phyloP scores from a whole-genome alignment of 2,329 filamentous ascomycete genomes.

The Alternaria dauci region DNA sequence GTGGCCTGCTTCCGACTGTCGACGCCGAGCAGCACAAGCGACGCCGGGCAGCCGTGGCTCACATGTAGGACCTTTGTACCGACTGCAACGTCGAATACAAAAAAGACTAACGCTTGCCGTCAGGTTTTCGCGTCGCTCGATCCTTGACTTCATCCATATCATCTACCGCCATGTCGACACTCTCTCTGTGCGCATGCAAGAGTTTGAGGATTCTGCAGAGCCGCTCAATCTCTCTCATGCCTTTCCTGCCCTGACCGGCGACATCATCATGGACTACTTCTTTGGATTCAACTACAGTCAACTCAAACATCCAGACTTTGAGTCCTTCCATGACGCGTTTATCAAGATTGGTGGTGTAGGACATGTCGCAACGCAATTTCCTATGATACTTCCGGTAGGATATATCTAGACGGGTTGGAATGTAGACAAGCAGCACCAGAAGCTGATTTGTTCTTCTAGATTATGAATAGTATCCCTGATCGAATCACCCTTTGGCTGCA shows the following conservation, averaged over 20 bases:
- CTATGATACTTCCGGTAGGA: slow-evolving; percentile 40
- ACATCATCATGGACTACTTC: slow-evolving; percentile 58
- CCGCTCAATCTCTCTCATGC: slow-evolving; percentile 43
- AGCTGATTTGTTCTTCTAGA: slow-evolving; percentile 18
- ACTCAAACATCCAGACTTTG: slow-evolving; percentile 45
- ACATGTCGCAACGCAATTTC: slow-evolving; percentile 47
- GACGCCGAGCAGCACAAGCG: slow-evolving; percentile 41
- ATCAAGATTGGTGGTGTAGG: slow-evolving; percentile 42
- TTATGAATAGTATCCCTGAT: slow-evolving; percentile 47
- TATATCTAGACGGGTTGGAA: not conserved
- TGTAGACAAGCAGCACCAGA: not conserved
- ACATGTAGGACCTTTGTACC: slow-evolving; percentile 34
- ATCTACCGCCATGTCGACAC: slow-evolving; percentile 48
- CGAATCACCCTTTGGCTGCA: slow-evolving; percentile 41
- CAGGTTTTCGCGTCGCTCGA: slow-evolving; percentile 49
- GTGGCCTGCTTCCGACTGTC: slow-evolving; percentile 41
- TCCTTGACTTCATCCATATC: slow-evolving; percentile 48
- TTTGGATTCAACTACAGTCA: slow-evolving; percentile 48
- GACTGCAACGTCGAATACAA: not conserved
- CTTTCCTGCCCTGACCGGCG: slow-evolving; percentile 55
- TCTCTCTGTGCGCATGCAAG: slow-evolving; percentile 39
- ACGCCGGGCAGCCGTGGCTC: slow-evolving; percentile 42
- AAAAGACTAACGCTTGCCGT: slow-evolving; percentile 5
- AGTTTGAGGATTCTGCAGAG: slow-evolving; percentile 42
- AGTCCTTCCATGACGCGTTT: slow-evolving; percentile 48